phyloP scores from a whole-genome alignment of 2,329 filamentous ascomycete genomes.

The Drechslera avenae region DNA sequence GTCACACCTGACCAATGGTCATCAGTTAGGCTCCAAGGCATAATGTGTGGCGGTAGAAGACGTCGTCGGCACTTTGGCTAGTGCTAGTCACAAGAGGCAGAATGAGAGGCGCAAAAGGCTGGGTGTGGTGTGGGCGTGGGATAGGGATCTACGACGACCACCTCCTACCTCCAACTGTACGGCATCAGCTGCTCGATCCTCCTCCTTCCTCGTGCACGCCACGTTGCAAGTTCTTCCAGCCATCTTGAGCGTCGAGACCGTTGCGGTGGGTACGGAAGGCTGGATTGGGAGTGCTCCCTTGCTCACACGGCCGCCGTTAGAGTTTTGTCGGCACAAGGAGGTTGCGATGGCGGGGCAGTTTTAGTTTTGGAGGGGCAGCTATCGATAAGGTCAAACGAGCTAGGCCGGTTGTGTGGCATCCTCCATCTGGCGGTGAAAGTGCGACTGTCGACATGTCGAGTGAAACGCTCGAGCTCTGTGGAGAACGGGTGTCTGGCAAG shows the following conservation, averaged over 20 bases:
- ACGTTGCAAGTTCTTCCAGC: conserved; percentile 22
- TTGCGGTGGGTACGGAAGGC: neutral
- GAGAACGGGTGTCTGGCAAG: conserved; percentile 16
- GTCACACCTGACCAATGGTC: conserved; percentile 19
- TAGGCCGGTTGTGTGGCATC: neutral
- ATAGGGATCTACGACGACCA: conserved; percentile 11
- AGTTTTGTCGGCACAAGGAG: conserved; percentile 11
- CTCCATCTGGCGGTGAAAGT: conserved; percentile 23
- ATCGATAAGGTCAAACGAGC: conserved; percentile 15
- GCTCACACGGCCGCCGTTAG: conserved; percentile 13
- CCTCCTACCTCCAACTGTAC: too few relatives aligned
- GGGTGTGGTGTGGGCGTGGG: conserved; percentile 12
- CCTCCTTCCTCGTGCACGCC: conserved; percentile 11
- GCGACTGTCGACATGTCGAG: conserved; percentile 16
- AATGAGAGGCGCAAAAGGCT: too few relatives aligned
- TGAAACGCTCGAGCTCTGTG: conserved; percentile 23
- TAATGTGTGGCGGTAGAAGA: conserved; percentile 15
- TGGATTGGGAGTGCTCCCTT: conserved; percentile 11
- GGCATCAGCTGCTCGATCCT: conserved; percentile 13
- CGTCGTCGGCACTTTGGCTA: conserved; percentile 3
- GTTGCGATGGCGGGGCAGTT: conserved; percentile 12
- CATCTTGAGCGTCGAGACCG: conserved; percentile 4
- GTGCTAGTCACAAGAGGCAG: neutral
- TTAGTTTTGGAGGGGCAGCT: conserved; percentile 9
- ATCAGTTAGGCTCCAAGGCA: neutral